Evolutionary conservation across 805 yeast genomes (phyloP).

Genomic region (Barnettozyma wickerhamii): DNA sequence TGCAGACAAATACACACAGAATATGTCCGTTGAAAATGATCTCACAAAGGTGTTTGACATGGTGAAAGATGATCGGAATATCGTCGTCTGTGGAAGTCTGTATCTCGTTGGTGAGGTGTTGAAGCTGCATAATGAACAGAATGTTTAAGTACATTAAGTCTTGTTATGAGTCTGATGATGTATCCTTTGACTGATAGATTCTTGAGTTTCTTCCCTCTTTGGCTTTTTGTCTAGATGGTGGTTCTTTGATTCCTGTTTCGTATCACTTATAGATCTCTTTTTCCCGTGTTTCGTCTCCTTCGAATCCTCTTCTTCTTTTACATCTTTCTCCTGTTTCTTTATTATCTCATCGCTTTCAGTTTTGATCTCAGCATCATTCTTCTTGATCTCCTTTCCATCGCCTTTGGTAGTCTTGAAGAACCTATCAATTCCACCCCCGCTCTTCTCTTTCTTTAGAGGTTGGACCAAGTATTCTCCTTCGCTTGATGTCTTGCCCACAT

Average conservation of each 20-base stretch:
- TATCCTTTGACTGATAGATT: not conserved
- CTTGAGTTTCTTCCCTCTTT: not conserved
- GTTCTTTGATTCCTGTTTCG: slow-evolving; percentile 2
- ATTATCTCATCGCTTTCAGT: not conserved
- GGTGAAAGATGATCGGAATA: slow-evolving; percentile 18
- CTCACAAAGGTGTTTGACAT: slow-evolving; percentile 25
- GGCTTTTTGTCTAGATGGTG: slow-evolving; percentile 1
- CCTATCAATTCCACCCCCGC: slow-evolving; percentile 8
- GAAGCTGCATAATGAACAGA: slow-evolving; percentile 29
- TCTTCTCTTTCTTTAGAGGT: slow-evolving; percentile 21
- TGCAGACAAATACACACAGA: slow-evolving; percentile 24
- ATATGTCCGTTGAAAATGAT: slow-evolving; percentile 25
- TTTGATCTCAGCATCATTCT: not conserved
- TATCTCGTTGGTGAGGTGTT: slow-evolving; percentile 60
- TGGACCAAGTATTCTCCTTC: slow-evolving; percentile 35
- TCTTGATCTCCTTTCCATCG: slow-evolving; percentile 1
- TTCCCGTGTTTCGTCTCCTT: not conserved
- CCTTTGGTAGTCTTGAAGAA: slow-evolving; percentile 11
- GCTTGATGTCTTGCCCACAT: slow-evolving; percentile 58
- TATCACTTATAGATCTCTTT: not conserved
- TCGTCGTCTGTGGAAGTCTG: slow-evolving; percentile 67
- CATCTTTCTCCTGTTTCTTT: not conserved
- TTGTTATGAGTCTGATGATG: too few species aligned
- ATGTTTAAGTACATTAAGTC: too few species aligned
- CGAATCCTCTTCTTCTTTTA: not conserved